Conservation (phyloP, 805 yeast species). For the Metschnikowia matae region DNA sequence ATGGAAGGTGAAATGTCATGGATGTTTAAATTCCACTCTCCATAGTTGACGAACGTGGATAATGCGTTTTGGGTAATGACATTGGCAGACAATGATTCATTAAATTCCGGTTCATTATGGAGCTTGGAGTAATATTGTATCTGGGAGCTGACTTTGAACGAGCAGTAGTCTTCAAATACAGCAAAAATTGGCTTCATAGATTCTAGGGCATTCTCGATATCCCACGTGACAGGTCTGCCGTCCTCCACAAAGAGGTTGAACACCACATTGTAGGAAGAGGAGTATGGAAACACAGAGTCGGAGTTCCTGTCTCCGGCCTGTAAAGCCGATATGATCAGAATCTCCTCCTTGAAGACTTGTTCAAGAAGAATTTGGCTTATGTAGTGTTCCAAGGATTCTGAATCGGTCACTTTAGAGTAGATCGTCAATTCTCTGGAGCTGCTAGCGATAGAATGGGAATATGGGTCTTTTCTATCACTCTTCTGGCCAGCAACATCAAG, state of each 20-base stretch:
- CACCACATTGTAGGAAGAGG: constrained; percentile 70
- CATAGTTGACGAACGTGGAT: constrained; percentile 75
- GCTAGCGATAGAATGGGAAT: constrained; percentile 32
- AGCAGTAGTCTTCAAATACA: constrained; percentile 51
- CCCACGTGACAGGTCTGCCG: constrained; percentile 69
- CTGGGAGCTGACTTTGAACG: constrained; percentile 76
- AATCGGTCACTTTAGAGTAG: constrained; percentile 19
- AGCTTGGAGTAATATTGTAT: constrained; percentile 62
- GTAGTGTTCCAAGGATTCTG: constrained; percentile 32
- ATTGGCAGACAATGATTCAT: constrained; percentile 23
- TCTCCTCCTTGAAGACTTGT: constrained; percentile 38
- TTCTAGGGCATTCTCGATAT: constrained; percentile 52
- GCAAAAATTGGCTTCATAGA: constrained; percentile 53
- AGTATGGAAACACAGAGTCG: constrained; percentile 46
- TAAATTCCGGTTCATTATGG: constrained; percentile 21
- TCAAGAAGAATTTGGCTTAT: constrained; percentile 35
- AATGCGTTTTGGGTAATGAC: constrained; percentile 50
- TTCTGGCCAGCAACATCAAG: constrained; percentile 25
- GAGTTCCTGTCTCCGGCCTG: constrained; percentile 6
- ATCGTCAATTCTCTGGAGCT: constrained; percentile 31
- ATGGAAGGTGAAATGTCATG: constrained; percentile 60
- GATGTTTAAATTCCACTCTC: constrained; percentile 72
- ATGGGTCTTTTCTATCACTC: constrained; percentile 2
- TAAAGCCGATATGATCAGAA: constrained; percentile 24
- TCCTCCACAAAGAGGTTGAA: constrained; percentile 71